Percentiles rank a stretch among this genome's conserved stretches.
Evolutionary conservation across 78 protist species (phyloP).

Genomic region (slime mould (Dictyostelium discoideum)): DNA sequence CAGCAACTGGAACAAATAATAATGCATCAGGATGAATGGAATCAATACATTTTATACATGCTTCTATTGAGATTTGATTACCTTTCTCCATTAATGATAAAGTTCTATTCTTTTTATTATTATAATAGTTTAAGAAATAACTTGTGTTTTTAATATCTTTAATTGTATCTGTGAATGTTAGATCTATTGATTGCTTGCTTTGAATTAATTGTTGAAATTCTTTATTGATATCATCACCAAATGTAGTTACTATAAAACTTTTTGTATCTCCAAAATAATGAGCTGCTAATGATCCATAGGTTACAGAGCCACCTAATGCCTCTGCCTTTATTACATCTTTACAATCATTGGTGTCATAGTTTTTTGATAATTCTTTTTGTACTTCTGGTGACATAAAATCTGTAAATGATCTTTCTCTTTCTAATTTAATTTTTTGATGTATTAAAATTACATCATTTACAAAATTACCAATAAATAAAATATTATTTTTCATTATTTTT

Average conservation of each 20-base stretch:
- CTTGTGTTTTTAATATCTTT: constrained; percentile 29
- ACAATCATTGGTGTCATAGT: not conserved
- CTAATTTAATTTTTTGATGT: constrained; percentile 25
- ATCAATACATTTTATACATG: constrained; percentile 13
- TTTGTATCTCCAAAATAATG: constrained; percentile 56
- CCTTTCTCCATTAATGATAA: constrained; percentile 50
- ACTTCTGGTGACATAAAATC: constrained; percentile 12
- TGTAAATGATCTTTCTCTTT: constrained; percentile 35
- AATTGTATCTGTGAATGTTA: not conserved
- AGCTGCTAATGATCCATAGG: constrained; percentile 63
- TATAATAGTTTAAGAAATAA: constrained; percentile 56
- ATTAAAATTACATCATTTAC: constrained; percentile 69
- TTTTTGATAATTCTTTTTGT: not conserved
- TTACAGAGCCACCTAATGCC: constrained; percentile 64
- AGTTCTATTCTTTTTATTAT: constrained; percentile 53
- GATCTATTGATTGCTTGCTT: constrained; percentile 1
- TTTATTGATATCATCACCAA: constrained; percentile 47
- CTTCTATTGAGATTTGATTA: not conserved
- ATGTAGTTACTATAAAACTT: constrained; percentile 11
- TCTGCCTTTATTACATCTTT: not conserved
- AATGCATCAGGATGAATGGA: constrained; percentile 39
- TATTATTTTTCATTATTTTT: not conserved
- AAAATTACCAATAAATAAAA: constrained; percentile 69
- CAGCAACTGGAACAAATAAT: constrained; percentile 42
- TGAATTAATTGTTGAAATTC: constrained; percentile 10